Evolutionary conservation across 345 rosid genomes (phyloP).

Genomic region (Toxicodendron radicans): DNA sequence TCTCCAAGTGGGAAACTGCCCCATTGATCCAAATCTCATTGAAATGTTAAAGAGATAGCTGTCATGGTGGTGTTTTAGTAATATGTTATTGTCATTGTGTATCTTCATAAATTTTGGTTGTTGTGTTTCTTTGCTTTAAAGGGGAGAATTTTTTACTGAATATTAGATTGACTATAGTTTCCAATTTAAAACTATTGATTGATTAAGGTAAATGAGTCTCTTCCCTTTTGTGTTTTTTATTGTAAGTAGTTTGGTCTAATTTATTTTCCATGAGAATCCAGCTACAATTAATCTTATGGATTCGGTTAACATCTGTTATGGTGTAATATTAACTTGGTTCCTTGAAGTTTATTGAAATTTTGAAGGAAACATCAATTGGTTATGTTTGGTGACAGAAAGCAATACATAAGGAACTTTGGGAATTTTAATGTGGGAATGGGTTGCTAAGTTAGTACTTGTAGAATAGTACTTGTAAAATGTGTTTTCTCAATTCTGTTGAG

Average conservation of each 20-base stretch:
- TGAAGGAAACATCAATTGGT: neutral
- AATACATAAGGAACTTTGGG: neutral
- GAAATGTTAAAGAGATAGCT: neutral
- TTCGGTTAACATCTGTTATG: neutral
- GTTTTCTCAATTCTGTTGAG: slow-evolving; percentile 7
- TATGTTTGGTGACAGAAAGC: neutral
- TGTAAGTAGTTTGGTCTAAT: too few species aligned
- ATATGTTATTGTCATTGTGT: neutral
- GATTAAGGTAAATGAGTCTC: neutral
- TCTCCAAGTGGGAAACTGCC: neutral
- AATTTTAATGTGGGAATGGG: neutral
- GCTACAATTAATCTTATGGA: too few species aligned
- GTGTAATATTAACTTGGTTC: neutral
- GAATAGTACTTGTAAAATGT: neutral
- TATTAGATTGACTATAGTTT: neutral
- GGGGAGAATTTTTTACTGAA: neutral
- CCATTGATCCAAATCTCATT: neutral
- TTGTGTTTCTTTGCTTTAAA: neutral
- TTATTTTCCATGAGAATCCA: too few species aligned
- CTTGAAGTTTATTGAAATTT: neutral
- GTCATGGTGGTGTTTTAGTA: neutral
- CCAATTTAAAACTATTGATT: neutral
- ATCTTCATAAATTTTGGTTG: neutral
- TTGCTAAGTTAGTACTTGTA: neutral
- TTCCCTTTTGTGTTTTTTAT: too few species aligned